Evolutionary conservation across 1,284 basidiomycete species (phyloP), one percentile per base, ranked within the genome.

Genomic region (Cystobasidiaceae sp.): DNA sequence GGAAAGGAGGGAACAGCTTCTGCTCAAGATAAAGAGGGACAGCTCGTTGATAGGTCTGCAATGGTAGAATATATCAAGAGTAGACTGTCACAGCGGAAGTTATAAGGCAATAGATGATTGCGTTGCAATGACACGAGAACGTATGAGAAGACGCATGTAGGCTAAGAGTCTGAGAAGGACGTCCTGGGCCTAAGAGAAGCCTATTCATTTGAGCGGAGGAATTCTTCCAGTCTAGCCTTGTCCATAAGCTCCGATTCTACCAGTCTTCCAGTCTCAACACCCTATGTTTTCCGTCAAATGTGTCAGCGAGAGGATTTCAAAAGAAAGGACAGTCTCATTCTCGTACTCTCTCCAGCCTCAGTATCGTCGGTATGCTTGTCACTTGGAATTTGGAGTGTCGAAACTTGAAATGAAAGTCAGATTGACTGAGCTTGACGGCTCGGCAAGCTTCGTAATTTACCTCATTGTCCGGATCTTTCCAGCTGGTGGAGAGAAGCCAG

Each of bases 1-100:
- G 92, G 91, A 83, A 85, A 86, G 77, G 76, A 84, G 45, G 85
- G 85, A 64, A 80, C 86, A 70, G 83, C 83, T 46, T 85, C 85
- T 64, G 75, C 77, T 37, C 85, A 86, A 70, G 85, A 85, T 76
- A 86, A 85, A n/a, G 80, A 80, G 7, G 75, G 74, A 1, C 68
- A 70, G 65, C 82, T 85, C 74, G 83, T 93, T 45, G 81, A 81
- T 74, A 81, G 89, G 46, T 79, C 79, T 3, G 84, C 87, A 68
- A 84, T 93, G 45, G 79, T 88, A 58, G 80, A 83, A 23, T 93
- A 93, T 78, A 86, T 94, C 64, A 81, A 85, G 76, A 43, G 48
- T 28, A 48, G 51, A 32, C 30, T 68, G 46, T 56, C 67, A 19
- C 60, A 62, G n/a, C n/a, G n/a, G n/a, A n/a, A n/a, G n/a, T n/a